These are phyloP conservation scores for Penicillium brasilianum DNA, from an alignment of 2,329 filamentous ascomycete genomes.

Conservation along the genomic window DNA sequence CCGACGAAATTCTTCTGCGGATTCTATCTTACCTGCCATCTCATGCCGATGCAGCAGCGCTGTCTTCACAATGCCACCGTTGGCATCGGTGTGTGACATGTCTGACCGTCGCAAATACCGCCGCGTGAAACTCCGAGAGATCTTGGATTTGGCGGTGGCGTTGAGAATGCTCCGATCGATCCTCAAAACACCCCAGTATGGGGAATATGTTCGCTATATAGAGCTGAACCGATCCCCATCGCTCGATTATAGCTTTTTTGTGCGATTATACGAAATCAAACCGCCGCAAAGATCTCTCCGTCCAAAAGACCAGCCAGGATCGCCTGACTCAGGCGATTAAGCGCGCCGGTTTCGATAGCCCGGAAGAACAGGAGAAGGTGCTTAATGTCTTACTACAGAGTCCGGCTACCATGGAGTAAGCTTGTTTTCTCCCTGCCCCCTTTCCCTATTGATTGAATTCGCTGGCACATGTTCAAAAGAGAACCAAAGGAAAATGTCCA, in stretches of 20 bases:
- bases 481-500: not conserved
- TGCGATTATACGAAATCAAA: not conserved
- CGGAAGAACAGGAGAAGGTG: constrained; percentile 3
- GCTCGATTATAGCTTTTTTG: not conserved
- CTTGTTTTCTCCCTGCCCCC: not conserved
- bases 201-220: not conserved
- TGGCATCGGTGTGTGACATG: constrained; percentile 3
- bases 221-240: constrained; percentile 1
- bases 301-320: not conserved
- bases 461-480: not conserved
- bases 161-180: constrained; percentile 5
- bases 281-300: not conserved
- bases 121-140: constrained; percentile 1
- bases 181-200: not conserved
- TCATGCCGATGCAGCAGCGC: not conserved
- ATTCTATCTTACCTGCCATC: constrained; percentile 4
- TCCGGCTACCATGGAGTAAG: constrained; percentile 5
- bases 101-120: constrained; percentile 1
- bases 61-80: constrained; percentile 2
- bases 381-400: constrained; percentile 1
- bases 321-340: not conserved
- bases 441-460: not conserved
- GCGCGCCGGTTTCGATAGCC: not conserved
- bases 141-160: not conserved
- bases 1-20: not conserved